Evolutionary conservation across 129 eudicot genomes (phyloP), one percentile per base, ranked within the genome.

Genomic region (Artemisia tridentata): DNA sequence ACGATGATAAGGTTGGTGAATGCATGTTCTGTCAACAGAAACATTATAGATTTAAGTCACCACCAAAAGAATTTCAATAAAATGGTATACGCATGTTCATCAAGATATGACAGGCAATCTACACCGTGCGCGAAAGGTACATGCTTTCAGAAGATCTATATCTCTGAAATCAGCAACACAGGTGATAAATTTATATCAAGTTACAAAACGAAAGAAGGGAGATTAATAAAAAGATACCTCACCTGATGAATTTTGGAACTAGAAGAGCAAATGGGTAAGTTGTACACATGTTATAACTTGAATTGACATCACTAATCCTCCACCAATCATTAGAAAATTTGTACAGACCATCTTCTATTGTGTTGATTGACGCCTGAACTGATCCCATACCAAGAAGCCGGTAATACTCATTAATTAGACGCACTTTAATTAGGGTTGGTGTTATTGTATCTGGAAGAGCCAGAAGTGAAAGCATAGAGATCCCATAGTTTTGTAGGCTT

Each of bases 221-320:
- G 11, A 25, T 20, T 58, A 55, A n/a, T 27, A 38, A 51, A 8
- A 51, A 65, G 68, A 65, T 20, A 58, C 11, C 72, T 80, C 51
- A 95, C 99, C 89, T 88, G 41, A 90, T 80, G 57, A 78, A 81
- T 76, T 88, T 95, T 59, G 99, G 99, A 77, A 95, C 78, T 16
- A 95, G 88, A 75, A 95, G 84, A 27, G 99, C 97, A 79, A 88
- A 95, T 38, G 99, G 99, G 75, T 95, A 95, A 68, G 91, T 95
- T 19, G 91, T 65, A 82, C 86, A 87, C 85, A 90, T 70, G 72
- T 88, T 55, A 79, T 95, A 95, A 69, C 81, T 82, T 65, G 79
- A 78, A 85, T 90, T 90, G 48, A 85, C 88, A 69, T 79, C 81
- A 80, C 91, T 95, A 68, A 95, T 90, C 80, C 99, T 87, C 99